Conservation (phyloP, 352 stramenopile genomes). For the Phytophthora constricta region DNA sequence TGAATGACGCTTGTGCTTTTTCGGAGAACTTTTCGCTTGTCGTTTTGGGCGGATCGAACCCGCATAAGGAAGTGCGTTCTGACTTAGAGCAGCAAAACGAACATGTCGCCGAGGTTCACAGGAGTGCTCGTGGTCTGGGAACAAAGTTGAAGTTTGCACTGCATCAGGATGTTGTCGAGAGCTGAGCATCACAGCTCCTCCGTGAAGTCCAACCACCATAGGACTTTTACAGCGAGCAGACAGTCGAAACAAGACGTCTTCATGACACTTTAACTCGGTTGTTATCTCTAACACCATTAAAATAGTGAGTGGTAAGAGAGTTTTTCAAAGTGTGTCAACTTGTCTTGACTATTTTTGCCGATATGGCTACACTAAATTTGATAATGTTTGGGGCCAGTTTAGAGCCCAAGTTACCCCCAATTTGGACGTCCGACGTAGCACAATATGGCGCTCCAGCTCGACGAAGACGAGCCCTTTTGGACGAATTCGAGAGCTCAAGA, state of each 20-base stretch:
- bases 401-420: too few relatives aligned
- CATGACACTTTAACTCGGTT: too few relatives aligned
- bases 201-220: slow-evolving; percentile 6
- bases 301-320: too few relatives aligned
- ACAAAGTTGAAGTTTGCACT: slow-evolving; percentile 5
- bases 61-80: slow-evolving; percentile 14
- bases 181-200: slow-evolving; percentile 15
- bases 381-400: too few relatives aligned
- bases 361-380: too few relatives aligned
- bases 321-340: too few relatives aligned
- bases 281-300: too few relatives aligned
- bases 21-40: slow-evolving; percentile 3
- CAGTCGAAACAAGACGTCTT: too few relatives aligned
- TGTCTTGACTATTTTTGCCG: too few relatives aligned
- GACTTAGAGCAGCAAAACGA: slow-evolving; percentile 20
- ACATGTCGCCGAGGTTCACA: slow-evolving; percentile 22
- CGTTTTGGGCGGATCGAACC: not conserved
- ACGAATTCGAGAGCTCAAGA: slow-evolving; percentile 17
- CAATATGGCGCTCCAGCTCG: slow-evolving; percentile 24
- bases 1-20: slow-evolving; percentile 1
- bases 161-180: slow-evolving; percentile 1
- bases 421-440: too few relatives aligned
- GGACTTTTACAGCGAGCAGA: too few relatives aligned
- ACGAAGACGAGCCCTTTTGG: slow-evolving; percentile 34
- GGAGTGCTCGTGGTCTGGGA: slow-evolving; percentile 27